These are phyloP conservation scores for Boletellus sp. DNA, from an alignment of 1,284 basidiomycete species.

Conservation along the genomic window DNA sequence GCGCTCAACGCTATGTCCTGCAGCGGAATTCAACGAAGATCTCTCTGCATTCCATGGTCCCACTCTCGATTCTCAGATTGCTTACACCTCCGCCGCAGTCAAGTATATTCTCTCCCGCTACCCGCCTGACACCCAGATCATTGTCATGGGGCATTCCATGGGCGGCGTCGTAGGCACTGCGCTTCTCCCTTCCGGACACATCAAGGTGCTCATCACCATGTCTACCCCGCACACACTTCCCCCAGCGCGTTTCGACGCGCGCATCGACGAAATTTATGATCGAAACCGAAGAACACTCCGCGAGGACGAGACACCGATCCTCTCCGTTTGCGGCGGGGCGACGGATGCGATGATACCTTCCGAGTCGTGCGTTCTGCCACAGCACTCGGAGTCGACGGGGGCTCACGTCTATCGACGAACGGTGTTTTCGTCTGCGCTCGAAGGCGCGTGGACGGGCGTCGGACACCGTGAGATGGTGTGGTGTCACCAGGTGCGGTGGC, in stretches of 20 bases:
- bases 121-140: slow-evolving; percentile 57
- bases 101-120: slow-evolving; percentile 79
- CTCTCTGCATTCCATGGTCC: slow-evolving; percentile 93
- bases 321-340: slow-evolving; percentile 90
- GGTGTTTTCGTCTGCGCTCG: slow-evolving; percentile 83
- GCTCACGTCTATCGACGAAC: slow-evolving; percentile 54
- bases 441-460: slow-evolving; percentile 91
- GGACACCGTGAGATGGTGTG: slow-evolving; percentile 97
- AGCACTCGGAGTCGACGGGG: neutral
- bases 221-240: slow-evolving; percentile 89
- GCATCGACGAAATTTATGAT: slow-evolving; percentile 74
- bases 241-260: slow-evolving; percentile 83
- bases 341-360: slow-evolving; percentile 92
- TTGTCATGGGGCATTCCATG: slow-evolving; percentile 95
- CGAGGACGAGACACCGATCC: slow-evolving; percentile 55
- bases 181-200: slow-evolving; percentile 56
- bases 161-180: slow-evolving; percentile 90
- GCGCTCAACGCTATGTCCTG: neutral
- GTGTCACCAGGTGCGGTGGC: slow-evolving; percentile 96
- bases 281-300: slow-evolving; percentile 37
- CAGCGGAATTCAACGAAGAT: slow-evolving; percentile 97
- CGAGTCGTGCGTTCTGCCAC: slow-evolving; percentile 77
- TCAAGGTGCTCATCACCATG: slow-evolving; percentile 89
- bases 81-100: slow-evolving; percentile 73
- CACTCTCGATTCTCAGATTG: slow-evolving; percentile 81